Conservation (phyloP, 345 rosid genomes). For the Carallia brachiata region DNA sequence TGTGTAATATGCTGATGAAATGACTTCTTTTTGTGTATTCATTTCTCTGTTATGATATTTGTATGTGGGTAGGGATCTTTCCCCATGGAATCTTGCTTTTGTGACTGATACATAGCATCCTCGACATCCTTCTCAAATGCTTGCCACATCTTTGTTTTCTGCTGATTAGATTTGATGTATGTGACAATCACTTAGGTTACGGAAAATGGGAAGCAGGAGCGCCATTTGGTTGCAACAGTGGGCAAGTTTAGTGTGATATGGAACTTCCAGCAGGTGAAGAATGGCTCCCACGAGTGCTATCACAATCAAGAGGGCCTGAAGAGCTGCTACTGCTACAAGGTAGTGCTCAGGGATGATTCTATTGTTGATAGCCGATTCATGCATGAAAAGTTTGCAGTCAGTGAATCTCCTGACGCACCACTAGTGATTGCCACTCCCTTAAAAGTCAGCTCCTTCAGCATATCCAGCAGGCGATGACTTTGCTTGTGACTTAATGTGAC, state of each 20-base stretch:
- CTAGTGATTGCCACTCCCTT: slow-evolving; percentile 90
- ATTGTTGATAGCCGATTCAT: slow-evolving; percentile 95
- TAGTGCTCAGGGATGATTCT: slow-evolving; percentile 85
- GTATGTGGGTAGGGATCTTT: not conserved
- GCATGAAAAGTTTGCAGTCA: slow-evolving; percentile 92
- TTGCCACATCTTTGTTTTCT: not conserved
- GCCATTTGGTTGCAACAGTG: slow-evolving; percentile 93
- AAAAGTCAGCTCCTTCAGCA: slow-evolving; percentile 98
- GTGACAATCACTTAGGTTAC: slow-evolving; percentile 53
- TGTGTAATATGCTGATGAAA: not conserved
- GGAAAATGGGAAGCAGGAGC: slow-evolving; percentile 71
- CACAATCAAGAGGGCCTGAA: slow-evolving; percentile 69
- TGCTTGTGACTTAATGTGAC: not conserved
- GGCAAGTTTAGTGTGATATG: slow-evolving; percentile 96
- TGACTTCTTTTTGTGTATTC: not conserved
- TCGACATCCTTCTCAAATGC: not conserved
- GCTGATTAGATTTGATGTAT: not conserved
- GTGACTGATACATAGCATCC: too few species aligned
- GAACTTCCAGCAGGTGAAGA: slow-evolving; percentile 82
- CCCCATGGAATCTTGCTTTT: not conserved
- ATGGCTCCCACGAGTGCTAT: slow-evolving; percentile 77
- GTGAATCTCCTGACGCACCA: slow-evolving; percentile 95
- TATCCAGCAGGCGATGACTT: slow-evolving; percentile 70
- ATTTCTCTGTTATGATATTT: not conserved
- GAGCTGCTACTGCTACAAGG: slow-evolving; percentile 90